Percentiles rank a stretch among this genome's conserved stretches.
These are phyloP conservation scores for Fusarium chuoi DNA, from an alignment of 2,329 filamentous ascomycete species.

Conservation along the genomic window DNA sequence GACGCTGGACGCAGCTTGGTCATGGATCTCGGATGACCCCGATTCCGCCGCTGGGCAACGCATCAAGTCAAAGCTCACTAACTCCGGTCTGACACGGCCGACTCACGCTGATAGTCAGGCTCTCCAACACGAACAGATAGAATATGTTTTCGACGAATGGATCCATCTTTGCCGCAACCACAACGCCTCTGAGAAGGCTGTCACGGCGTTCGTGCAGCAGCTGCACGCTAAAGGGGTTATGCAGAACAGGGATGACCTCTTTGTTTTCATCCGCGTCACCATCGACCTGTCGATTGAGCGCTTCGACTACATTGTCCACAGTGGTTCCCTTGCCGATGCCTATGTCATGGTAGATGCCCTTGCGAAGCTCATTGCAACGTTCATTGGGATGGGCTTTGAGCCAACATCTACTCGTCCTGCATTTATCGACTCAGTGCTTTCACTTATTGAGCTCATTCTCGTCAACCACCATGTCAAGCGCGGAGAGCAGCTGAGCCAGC, in stretches of 20 bases:
- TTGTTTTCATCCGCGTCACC: constrained; percentile 81
- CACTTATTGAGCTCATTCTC: constrained; percentile 81
- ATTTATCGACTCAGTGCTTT: constrained; percentile 81
- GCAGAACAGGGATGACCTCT: constrained; percentile 78
- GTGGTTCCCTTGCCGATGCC: constrained; percentile 66
- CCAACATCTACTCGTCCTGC: constrained; percentile 71
- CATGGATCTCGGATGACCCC: constrained; percentile 82
- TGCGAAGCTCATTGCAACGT: constrained; percentile 79
- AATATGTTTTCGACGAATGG: constrained; percentile 98
- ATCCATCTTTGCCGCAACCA: constrained; percentile 81
- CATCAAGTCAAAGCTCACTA: constrained; percentile 71
- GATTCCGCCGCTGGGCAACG: constrained; percentile 72
- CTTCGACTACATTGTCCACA: constrained; percentile 77
- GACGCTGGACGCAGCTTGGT: constrained; percentile 82
- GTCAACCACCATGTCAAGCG: constrained; percentile 86
- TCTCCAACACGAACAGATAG: constrained; percentile 81
- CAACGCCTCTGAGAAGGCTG: constrained; percentile 77
- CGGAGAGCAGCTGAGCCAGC: constrained; percentile 84
- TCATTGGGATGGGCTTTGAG: constrained; percentile 78
- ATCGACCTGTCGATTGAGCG: constrained; percentile 82
- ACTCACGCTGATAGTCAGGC: constrained; percentile 58
- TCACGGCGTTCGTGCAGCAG: constrained; percentile 83
- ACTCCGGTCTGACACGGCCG: constrained; percentile 53
- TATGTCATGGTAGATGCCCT: constrained; percentile 80
- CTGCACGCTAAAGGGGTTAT: constrained; percentile 80